A percentile compares a stretch with the other conserved stretches of the same genome.
phyloP scores from a whole-genome alignment of 2,329 filamentous ascomycete species.

The Chaetomiaceae sp. region DNA sequence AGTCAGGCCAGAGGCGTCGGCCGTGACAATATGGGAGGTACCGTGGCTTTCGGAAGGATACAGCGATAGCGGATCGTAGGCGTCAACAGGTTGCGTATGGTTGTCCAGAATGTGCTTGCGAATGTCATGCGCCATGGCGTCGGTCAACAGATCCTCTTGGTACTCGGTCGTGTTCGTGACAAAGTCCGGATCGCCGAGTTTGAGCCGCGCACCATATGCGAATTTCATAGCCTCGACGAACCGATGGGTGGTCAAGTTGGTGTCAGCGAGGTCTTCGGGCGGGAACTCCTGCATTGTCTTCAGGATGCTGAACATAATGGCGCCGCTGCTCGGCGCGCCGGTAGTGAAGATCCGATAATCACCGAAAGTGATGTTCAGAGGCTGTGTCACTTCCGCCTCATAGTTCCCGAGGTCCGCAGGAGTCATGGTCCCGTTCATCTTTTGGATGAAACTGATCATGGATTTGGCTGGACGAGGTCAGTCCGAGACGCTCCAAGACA shows the following conservation, averaged over 20 bases:
- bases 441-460: slow-evolving; percentile 63
- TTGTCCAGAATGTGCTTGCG: slow-evolving; percentile 64
- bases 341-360: slow-evolving; percentile 64
- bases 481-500: slow-evolving; percentile 6
- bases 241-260: slow-evolving; percentile 69
- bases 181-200: slow-evolving; percentile 76
- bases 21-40: slow-evolving; percentile 66
- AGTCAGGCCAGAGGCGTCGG: slow-evolving; percentile 67
- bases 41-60: slow-evolving; percentile 65
- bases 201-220: slow-evolving; percentile 71
- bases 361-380: slow-evolving; percentile 59
- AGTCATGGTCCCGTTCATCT: slow-evolving; percentile 77
- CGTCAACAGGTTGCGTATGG: slow-evolving; percentile 62
- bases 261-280: slow-evolving; percentile 44
- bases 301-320: slow-evolving; percentile 66
- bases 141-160: slow-evolving; percentile 62
- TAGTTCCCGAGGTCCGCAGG: slow-evolving; percentile 71
- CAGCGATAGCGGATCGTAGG: slow-evolving; percentile 64
- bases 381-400: slow-evolving; percentile 52
- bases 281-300: slow-evolving; percentile 78
- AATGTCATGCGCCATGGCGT: slow-evolving; percentile 52
- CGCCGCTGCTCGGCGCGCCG: slow-evolving; percentile 71
- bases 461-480: slow-evolving; percentile 49
- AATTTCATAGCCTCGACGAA: slow-evolving; percentile 87
- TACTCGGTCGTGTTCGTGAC: slow-evolving; percentile 56